Evolutionary conservation across 768 basidiomycete species (phyloP).

Genomic region (Fibroporia radiculosa): DNA sequence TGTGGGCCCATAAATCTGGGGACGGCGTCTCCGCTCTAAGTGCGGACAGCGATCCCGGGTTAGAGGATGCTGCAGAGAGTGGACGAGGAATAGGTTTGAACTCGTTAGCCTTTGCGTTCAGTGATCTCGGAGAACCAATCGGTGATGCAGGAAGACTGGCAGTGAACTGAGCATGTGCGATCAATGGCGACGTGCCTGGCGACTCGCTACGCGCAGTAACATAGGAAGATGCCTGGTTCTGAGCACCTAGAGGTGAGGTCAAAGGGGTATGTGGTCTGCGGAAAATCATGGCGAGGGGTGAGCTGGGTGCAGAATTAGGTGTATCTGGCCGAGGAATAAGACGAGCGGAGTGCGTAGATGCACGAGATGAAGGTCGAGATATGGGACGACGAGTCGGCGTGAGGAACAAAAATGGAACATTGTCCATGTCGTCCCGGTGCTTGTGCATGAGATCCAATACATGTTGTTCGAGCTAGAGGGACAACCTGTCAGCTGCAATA

Average conservation of each 20-base stretch:
- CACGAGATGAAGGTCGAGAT: constrained; percentile 74
- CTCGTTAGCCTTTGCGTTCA: constrained; percentile 86
- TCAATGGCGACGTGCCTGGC: constrained; percentile 62
- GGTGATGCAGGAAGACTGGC: constrained; percentile 81
- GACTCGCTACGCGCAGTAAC: constrained; percentile 45
- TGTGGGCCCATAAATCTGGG: constrained; percentile 84
- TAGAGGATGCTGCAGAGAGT: constrained; percentile 63
- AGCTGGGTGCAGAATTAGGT: constrained; percentile 65
- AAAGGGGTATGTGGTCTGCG: constrained; percentile 75
- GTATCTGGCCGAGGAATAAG: constrained; percentile 67
- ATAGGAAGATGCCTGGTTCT: constrained; percentile 44
- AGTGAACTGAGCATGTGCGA: constrained; percentile 63
- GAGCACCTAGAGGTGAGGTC: constrained; percentile 63
- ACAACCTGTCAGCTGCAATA: constrained; percentile 5
- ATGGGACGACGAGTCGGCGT: constrained; percentile 74
- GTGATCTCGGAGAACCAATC: constrained; percentile 72
- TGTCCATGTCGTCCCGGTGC: constrained; percentile 78
- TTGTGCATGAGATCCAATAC: constrained; percentile 95
- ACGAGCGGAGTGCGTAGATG: constrained; percentile 62
- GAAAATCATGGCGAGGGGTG: constrained; percentile 68
- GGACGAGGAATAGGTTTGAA: constrained; percentile 83
- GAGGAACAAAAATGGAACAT: constrained; percentile 76
- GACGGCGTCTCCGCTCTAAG: constrained; percentile 75
- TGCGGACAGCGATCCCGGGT: constrained; percentile 42
- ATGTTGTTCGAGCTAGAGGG: constrained; percentile 68